Conservation (phyloP, 78 protist genomes). For the Corallochytrium limacisporum region DNA sequence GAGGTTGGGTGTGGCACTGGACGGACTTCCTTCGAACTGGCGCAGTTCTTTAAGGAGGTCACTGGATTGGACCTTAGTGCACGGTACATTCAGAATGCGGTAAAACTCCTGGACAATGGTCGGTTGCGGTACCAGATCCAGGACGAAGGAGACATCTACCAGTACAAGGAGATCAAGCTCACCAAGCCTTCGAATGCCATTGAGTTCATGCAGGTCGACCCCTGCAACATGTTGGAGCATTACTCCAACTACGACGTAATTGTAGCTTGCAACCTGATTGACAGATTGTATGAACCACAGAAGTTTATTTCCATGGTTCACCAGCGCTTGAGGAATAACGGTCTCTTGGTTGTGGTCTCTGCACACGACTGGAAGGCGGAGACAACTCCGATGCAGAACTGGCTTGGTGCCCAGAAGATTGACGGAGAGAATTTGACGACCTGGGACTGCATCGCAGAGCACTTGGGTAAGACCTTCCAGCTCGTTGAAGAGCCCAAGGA, state of each 20-base stretch:
- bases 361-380: background rate
- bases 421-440: background rate
- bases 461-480: too few relatives aligned
- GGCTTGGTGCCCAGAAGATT: slow-evolving; percentile 4
- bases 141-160: slow-evolving; percentile 1
- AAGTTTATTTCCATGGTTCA: background rate
- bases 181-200: background rate
- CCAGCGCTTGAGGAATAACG: background rate
- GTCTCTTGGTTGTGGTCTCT: background rate
- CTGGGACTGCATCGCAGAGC: too few relatives aligned
- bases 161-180: background rate
- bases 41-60: slow-evolving; percentile 23
- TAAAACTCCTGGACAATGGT: background rate
- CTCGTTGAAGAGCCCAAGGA: too few relatives aligned
- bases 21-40: slow-evolving; percentile 31
- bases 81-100: slow-evolving; percentile 13
- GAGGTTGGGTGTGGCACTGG: slow-evolving; percentile 57
- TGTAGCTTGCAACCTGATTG: background rate
- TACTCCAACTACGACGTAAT: background rate
- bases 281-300: background rate
- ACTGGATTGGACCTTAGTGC: slow-evolving; percentile 20
- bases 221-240: background rate
- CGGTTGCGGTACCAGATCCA: background rate
- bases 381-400: background rate
- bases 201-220: background rate